phyloP scores from a whole-genome alignment of 352 stramenopile species.

The Phytophthora cryptogea region DNA sequence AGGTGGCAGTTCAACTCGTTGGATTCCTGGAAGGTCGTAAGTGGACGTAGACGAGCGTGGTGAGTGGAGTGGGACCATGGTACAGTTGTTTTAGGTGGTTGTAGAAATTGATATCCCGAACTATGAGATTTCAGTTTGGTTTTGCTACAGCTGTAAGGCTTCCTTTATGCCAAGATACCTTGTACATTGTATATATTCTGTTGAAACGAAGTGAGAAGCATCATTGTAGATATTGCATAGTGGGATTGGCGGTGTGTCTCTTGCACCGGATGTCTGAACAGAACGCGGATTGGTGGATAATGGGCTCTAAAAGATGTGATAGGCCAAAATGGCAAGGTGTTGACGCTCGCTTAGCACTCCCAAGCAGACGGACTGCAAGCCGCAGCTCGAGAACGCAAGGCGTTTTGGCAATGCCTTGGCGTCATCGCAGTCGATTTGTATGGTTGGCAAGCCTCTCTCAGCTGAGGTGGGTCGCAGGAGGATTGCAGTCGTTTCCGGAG shows the following conservation, averaged over 20 bases:
- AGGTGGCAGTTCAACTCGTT: conserved; percentile 12
- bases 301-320: neutral
- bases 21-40: conserved; percentile 5
- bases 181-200: too few relatives aligned
- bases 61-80: conserved; percentile 9
- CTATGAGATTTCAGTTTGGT: too few relatives aligned
- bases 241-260: conserved; percentile 2
- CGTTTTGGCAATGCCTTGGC: conserved; percentile 2
- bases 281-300: conserved; percentile 6
- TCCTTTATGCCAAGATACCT: too few relatives aligned
- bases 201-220: too few relatives aligned
- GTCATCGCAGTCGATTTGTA: conserved; percentile 12
- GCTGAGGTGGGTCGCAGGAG: neutral
- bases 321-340: neutral
- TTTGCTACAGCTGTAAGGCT: too few relatives aligned
- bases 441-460: too few relatives aligned
- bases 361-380: neutral
- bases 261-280: conserved; percentile 18
- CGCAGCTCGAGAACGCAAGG: neutral
- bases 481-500: neutral
- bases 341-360: neutral
- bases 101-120: too few relatives aligned
- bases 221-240: too few relatives aligned
- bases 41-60: conserved; percentile 5
- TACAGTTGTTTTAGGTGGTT: too few relatives aligned